These are phyloP conservation scores for Venturia asperata DNA, from an alignment of 2,329 filamentous ascomycete species.

Conservation along the genomic window DNA sequence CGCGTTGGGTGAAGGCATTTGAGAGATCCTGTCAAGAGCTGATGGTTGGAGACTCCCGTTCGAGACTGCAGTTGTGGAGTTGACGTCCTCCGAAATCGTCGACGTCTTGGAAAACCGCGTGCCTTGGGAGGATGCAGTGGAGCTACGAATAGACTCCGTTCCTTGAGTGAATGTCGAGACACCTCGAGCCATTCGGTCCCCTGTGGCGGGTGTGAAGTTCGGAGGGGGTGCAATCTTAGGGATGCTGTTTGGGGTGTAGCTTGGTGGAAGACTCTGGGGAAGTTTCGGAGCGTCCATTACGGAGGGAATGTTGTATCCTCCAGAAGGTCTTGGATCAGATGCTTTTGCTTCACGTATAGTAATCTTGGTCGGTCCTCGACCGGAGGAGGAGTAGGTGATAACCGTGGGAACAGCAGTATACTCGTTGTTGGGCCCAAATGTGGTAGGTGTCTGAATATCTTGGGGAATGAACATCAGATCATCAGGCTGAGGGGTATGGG, in stretches of 20 bases:
- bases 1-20: not conserved
- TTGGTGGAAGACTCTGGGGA: not conserved
- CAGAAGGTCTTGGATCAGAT: not conserved
- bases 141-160: constrained; percentile 2
- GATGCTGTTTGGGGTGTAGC: not conserved
- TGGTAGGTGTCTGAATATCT: constrained; percentile 11
- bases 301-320: not conserved
- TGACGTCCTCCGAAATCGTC: not conserved
- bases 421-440: constrained; percentile 16
- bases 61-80: not conserved
- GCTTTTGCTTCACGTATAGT: constrained; percentile 3
- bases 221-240: constrained; percentile 12
- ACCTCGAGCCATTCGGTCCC: not conserved
- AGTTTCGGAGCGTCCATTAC: not conserved
- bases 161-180: constrained; percentile 7
- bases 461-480: constrained; percentile 10
- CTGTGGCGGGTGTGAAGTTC: not conserved
- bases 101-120: not conserved
- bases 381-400: constrained; percentile 9
- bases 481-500: constrained; percentile 8
- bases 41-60: not conserved
- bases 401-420: constrained; percentile 16
- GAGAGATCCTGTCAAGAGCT: not conserved
- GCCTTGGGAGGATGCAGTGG: constrained; percentile 5
- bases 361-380: not conserved